A percentile compares a stretch with the other conserved stretches of the same genome.
phyloP scores from a whole-genome alignment of 2,329 filamentous ascomycete species.

The Parafenestella ontariensis region DNA sequence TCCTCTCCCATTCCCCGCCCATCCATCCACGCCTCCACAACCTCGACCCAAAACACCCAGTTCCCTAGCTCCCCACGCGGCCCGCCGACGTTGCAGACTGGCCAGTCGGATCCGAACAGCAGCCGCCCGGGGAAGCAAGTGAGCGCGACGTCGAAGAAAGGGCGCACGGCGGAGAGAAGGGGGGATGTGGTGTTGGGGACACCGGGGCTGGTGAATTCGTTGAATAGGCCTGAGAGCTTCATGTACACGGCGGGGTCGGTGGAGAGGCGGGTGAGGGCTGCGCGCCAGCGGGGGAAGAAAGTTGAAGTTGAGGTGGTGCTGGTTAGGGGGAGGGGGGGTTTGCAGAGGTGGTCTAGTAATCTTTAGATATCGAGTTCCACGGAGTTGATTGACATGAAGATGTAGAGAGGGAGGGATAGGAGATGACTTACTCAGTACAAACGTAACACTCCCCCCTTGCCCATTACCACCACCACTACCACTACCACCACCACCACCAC shows the following conservation, averaged over 20 bases:
- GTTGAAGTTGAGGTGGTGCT: constrained; percentile 20
- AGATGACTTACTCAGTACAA: constrained; percentile 72
- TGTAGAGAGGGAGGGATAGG: not conserved
- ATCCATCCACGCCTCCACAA: constrained; percentile 71
- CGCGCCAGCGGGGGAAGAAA: constrained; percentile 74
- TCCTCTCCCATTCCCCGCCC: constrained; percentile 61
- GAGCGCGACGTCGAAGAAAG: constrained; percentile 57
- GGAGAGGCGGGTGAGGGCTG: constrained; percentile 71
- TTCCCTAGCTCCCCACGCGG: constrained; percentile 61
- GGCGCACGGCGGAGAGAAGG: constrained; percentile 28
- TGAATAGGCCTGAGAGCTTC: constrained; percentile 88
- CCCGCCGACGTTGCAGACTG: constrained; percentile 78
- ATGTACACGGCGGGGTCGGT: constrained; percentile 74
- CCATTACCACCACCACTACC: constrained; percentile 65
- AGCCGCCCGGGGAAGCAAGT: constrained; percentile 73
- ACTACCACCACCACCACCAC: constrained; percentile 64
- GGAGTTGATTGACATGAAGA: no score
- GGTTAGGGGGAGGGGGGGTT: constrained; percentile 73
- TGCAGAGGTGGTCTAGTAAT: constrained; percentile 82
- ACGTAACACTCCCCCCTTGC: constrained; percentile 58
- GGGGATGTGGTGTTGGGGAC: constrained; percentile 15
- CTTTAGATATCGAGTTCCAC: not conserved
- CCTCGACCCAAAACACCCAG: constrained; percentile 77
- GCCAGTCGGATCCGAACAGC: constrained; percentile 96
- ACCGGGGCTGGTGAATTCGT: constrained; percentile 68